Conservation (phyloP, 768 basidiomycete species). For the Boletellus ananas region DNA sequence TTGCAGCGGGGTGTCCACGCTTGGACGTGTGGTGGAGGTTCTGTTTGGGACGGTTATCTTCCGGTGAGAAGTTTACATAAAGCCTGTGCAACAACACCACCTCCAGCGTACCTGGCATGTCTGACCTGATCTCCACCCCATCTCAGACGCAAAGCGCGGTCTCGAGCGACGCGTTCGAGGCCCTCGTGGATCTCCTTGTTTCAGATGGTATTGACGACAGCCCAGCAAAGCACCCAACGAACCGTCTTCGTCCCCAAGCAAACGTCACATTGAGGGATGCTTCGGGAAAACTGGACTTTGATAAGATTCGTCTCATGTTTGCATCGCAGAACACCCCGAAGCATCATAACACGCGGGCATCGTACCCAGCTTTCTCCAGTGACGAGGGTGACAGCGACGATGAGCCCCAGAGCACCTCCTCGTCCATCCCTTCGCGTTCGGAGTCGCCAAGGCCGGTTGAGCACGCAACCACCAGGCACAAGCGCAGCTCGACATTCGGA, state of each 20-base stretch:
- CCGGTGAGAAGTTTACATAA: too few species aligned
- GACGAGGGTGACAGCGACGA: slow-evolving; percentile 20
- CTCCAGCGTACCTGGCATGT: slow-evolving; percentile 9
- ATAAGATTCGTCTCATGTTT: slow-evolving; percentile 30
- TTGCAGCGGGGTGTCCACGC: too few species aligned
- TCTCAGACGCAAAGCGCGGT: slow-evolving; percentile 16
- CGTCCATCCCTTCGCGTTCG: slow-evolving; percentile 9
- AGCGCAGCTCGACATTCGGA: slow-evolving; percentile 25
- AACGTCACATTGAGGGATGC: slow-evolving; percentile 20
- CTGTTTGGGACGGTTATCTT: too few species aligned
- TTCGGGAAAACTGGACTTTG: slow-evolving; percentile 31
- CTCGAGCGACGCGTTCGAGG: slow-evolving; percentile 24
- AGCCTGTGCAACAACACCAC: too few species aligned
- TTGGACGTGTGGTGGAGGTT: too few species aligned
- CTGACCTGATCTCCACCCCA: slow-evolving; percentile 23
- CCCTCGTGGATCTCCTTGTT: slow-evolving; percentile 30
- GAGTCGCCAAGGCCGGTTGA: slow-evolving; percentile 12
- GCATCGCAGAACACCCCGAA: slow-evolving; percentile 10
- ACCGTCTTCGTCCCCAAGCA: neutral
- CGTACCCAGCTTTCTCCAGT: neutral
- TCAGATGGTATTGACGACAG: slow-evolving; percentile 22
- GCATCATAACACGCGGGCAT: neutral
- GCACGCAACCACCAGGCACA: slow-evolving; percentile 6
- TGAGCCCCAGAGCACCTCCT: slow-evolving; percentile 6
- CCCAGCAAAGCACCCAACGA: neutral